These are phyloP conservation scores for Penicillium paradoxum DNA, from an alignment of 495 filamentous ascomycete genomes.

Conservation along the genomic window DNA sequence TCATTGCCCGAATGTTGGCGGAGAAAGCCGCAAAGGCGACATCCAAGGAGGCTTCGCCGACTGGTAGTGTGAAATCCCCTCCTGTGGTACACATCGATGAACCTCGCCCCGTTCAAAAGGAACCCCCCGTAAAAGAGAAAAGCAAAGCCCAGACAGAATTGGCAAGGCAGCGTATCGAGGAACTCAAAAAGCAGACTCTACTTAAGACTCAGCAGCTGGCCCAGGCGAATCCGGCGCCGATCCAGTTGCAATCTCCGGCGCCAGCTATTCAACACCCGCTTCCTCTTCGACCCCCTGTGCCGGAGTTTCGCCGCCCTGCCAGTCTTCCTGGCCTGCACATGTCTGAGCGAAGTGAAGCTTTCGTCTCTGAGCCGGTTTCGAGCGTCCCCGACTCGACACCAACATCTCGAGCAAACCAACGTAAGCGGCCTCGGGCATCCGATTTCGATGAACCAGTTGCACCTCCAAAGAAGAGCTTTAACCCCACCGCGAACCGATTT, in stretches of 20 bases:
- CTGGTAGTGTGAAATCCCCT: constrained; percentile 9
- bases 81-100: constrained; percentile 9
- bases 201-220: constrained; percentile 28
- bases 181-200: constrained; percentile 42
- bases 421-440: constrained; percentile 81
- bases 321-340: constrained; percentile 53
- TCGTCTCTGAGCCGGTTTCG: constrained; percentile 6
- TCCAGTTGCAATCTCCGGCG: background rate
- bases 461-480: constrained; percentile 60
- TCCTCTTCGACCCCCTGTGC: constrained; percentile 39
- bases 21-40: constrained; percentile 42
- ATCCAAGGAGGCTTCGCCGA: constrained; percentile 17
- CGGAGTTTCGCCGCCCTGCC: constrained; percentile 22
- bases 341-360: constrained; percentile 18
- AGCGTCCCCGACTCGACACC: constrained; percentile 20
- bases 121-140: constrained; percentile 41
- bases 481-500: constrained; percentile 24
- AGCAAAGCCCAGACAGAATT: constrained; percentile 54
- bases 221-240: background rate
- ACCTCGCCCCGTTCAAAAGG: constrained; percentile 16
- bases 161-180: constrained; percentile 48
- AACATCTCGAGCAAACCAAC: constrained; percentile 32
- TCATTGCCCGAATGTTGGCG: constrained; percentile 69
- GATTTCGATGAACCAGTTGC: constrained; percentile 61
- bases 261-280: constrained; percentile 35